Conservation (phyloP, 2,329 filamentous ascomycete genomes). For the Colletotrichum zoysiae region DNA sequence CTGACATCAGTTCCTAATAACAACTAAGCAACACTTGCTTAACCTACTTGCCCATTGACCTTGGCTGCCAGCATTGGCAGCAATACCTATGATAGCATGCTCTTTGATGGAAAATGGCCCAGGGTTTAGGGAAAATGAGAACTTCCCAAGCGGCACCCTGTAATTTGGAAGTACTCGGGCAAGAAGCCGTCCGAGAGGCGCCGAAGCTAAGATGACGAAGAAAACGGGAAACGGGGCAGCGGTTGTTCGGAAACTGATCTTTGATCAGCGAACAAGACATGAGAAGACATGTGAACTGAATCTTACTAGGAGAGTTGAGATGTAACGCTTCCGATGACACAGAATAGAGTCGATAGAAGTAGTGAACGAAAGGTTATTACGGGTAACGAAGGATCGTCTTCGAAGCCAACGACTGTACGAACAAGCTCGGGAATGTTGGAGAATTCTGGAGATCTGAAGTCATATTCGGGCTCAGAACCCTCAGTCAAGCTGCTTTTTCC, state of each 20-base stretch:
- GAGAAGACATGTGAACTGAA: fast-evolving
- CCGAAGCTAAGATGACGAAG: slow-evolving; percentile 70
- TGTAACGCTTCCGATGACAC: slow-evolving; percentile 23
- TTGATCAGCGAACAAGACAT: slow-evolving; percentile 51
- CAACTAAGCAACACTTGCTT: fast-evolving
- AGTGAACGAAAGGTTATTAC: slow-evolving; percentile 73
- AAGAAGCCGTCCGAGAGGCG: slow-evolving; percentile 66
- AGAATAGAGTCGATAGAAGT: slow-evolving; percentile 58
- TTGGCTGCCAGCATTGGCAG: slow-evolving; percentile 52
- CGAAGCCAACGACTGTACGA: slow-evolving; percentile 67
- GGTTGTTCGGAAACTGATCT: slow-evolving; percentile 69
- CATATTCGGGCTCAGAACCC: slow-evolving; percentile 32
- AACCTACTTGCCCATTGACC: slow-evolving; percentile 38
- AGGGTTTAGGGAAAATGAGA: slow-evolving; percentile 66
- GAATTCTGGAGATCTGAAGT: slow-evolving; percentile 38
- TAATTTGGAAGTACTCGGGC: slow-evolving; percentile 63
- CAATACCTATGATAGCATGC: slow-evolving; percentile 68
- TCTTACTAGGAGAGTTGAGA: slow-evolving; percentile 35
- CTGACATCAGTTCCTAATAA: background rate
- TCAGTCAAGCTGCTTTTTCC: slow-evolving; percentile 9
- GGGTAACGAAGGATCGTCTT: slow-evolving; percentile 66
- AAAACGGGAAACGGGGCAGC: slow-evolving; percentile 70
- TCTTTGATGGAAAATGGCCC: slow-evolving; percentile 70
- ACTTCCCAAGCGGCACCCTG: slow-evolving; percentile 61
- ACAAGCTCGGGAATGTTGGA: slow-evolving; percentile 50